Conservation (phyloP, 805 yeast genomes). For the Saccharomyces kudriavzevii region DNA sequence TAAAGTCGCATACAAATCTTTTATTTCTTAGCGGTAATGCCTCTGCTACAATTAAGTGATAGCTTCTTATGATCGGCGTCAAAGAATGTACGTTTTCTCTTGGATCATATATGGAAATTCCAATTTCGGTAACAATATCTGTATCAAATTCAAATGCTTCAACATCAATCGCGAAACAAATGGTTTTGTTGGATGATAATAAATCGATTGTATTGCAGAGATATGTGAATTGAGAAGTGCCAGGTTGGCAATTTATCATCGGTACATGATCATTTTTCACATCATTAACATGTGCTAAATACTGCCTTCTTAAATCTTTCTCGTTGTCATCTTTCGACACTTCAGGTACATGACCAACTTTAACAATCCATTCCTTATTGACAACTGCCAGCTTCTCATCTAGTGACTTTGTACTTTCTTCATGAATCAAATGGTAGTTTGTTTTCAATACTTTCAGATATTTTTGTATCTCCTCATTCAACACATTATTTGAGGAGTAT, state of each 20-base stretch:
- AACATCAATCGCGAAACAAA: conserved; percentile 42
- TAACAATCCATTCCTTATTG: background rate
- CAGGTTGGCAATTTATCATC: conserved; percentile 14
- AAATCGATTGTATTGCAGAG: conserved; percentile 12
- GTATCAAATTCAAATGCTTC: conserved; percentile 47
- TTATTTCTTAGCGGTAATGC: conserved; percentile 39
- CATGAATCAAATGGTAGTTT: conserved; percentile 4
- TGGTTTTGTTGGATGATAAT: conserved; percentile 18
- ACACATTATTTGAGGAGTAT: conserved; percentile 1
- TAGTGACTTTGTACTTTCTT: conserved; percentile 6
- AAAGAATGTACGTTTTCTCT: conserved; percentile 33
- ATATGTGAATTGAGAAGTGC: conserved; percentile 14
- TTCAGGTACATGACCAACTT: conserved; percentile 2
- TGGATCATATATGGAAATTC: conserved; percentile 50
- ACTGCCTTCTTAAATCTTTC: background rate
- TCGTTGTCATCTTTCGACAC: background rate
- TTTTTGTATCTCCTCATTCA: conserved; percentile 2
- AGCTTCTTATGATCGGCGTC: conserved; percentile 35
- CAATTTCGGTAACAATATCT: conserved; percentile 46
- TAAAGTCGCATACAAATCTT: conserved; percentile 45
- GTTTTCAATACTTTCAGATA: conserved; percentile 6
- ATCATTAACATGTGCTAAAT: conserved; percentile 6
- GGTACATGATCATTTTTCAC: conserved; percentile 20
- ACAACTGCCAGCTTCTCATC: conserved; percentile 7
- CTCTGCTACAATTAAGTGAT: conserved; percentile 41